These are phyloP conservation scores for Neofusicoccum umdonicola DNA, from an alignment of 2,329 filamentous ascomycete genomes.

Conservation along the genomic window DNA sequence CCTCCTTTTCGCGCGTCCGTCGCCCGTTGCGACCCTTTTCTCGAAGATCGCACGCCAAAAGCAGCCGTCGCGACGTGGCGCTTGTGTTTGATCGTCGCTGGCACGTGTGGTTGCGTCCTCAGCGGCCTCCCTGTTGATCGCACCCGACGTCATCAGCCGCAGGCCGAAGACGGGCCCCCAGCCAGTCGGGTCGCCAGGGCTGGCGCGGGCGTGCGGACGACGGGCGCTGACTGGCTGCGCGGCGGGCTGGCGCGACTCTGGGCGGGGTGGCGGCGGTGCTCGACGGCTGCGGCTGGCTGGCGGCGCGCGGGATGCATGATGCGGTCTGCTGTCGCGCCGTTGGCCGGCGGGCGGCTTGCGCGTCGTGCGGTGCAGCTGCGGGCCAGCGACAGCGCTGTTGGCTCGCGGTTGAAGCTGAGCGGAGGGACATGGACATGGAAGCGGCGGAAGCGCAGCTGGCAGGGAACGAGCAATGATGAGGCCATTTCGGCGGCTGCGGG, in stretches of 20 bases:
- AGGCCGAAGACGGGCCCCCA: not conserved
- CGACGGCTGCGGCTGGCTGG: not conserved
- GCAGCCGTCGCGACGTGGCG: not conserved
- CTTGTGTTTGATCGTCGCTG: conserved; percentile 11
- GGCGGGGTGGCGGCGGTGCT: not conserved
- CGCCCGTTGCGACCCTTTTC: not conserved
- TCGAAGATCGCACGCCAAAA: not conserved
- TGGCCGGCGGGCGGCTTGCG: not conserved
- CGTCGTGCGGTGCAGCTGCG: not conserved
- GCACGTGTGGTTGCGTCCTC: not conserved
- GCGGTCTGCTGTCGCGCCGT: too few species aligned
- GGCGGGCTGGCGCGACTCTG: not conserved
- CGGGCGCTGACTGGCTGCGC: not conserved
- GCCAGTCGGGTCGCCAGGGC: not conserved
- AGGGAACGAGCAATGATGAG: conserved; percentile 7
- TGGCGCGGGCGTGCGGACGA: not conserved
- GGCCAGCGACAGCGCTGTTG: not conserved
- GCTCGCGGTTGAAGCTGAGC: too few species aligned
- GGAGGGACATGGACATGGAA: not conserved
- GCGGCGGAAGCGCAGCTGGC: not conserved
- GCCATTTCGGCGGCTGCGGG: conserved; percentile 14
- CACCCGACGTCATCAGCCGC: not conserved
- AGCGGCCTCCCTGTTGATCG: not conserved
- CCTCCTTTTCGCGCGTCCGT: conserved; percentile 1
- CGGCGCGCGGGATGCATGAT: not conserved